Evolutionary conservation across 2,329 filamentous ascomycete genomes (phyloP).

Genomic region (Hypoxylon sp.): DNA sequence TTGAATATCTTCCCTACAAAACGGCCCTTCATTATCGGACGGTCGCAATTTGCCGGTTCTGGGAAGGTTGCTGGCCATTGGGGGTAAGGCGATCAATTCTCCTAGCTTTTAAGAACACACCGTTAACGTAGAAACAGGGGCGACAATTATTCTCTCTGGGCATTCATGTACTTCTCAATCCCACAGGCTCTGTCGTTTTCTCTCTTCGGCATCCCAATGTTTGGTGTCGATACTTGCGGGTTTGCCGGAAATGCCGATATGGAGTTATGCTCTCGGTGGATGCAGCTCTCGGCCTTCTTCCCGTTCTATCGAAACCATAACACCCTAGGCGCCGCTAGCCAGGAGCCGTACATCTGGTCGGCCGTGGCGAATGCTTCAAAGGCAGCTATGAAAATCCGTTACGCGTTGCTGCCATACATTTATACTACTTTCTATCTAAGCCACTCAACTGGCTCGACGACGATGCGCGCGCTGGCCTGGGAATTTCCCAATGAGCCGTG

Average conservation of each 20-base stretch:
- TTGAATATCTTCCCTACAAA: constrained; percentile 72
- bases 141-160: constrained; percentile 78
- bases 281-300: constrained; percentile 80
- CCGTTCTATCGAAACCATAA: constrained; percentile 86
- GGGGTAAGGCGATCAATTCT: constrained; percentile 58
- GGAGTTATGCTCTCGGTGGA: constrained; percentile 80
- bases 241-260: constrained; percentile 76
- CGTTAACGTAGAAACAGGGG: constrained; percentile 59
- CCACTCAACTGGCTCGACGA: constrained; percentile 74
- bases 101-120: background rate
- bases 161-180: constrained; percentile 81
- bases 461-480: constrained; percentile 80
- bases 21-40: constrained; percentile 86
- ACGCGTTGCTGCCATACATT: constrained; percentile 78
- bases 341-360: constrained; percentile 80
- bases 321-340: constrained; percentile 67
- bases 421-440: constrained; percentile 80
- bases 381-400: constrained; percentile 77
- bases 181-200: constrained; percentile 81
- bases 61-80: constrained; percentile 85
- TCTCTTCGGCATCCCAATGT: constrained; percentile 82
- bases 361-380: constrained; percentile 74
- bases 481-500: constrained; percentile 79
- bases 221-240: constrained; percentile 77
- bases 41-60: constrained; percentile 82